Evolutionary conservation across 108 stramenopile species (phyloP), one percentile per base, ranked within the genome.

Genomic region (Nitzschia sp.): DNA sequence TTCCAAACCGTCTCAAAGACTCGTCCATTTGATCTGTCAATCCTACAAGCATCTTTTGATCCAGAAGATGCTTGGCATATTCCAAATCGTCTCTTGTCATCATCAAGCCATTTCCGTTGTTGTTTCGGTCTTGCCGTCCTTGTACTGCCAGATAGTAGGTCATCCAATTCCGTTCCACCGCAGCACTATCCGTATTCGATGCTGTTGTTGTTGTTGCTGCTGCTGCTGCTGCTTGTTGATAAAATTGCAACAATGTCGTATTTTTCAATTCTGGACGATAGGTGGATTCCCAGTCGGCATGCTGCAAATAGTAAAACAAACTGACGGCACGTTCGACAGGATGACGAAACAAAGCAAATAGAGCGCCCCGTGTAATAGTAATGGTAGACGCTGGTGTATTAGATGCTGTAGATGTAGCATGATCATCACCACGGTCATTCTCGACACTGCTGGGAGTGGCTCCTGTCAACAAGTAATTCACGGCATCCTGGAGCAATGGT

Each of bases 221-320:
- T n/a, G n/a, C n/a, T n/a, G n/a, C n/a, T n/a, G n/a, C n/a, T n/a
- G n/a, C n/a, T n/a, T n/a, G n/a, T n/a, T n/a, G 55, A 53, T 83
- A 83, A 26, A 77, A 63, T 26, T 83, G 74, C 27, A 83, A 17
- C 15, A 53, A 15, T 17, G 72, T 68, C 68, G 82, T 69, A 41
- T 71, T 62, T 27, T 62, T 36, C 68, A 80, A 78, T 27, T 77
- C 77, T 0, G 81, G 80, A 45, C 61, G 61, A 45, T 83, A 88
- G 0, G 78, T 77, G 1, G 63, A 53, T 44, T 85, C 84, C 75
- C 78, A 80, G 3, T 76, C 71, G 1, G 85, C 85, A n/a, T 60
- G 47, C 56, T 86, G 82, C n/a, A 86, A 53, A 54, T 86, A 86
- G 41, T 81, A 78, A 59, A 83, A 86, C 13, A 81, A 58, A 27